Evolutionary conservation across 2,329 filamentous ascomycete genomes (phyloP), one percentile per base, ranked within the genome.

Genomic region (Pseudocercospora macadamiae): DNA sequence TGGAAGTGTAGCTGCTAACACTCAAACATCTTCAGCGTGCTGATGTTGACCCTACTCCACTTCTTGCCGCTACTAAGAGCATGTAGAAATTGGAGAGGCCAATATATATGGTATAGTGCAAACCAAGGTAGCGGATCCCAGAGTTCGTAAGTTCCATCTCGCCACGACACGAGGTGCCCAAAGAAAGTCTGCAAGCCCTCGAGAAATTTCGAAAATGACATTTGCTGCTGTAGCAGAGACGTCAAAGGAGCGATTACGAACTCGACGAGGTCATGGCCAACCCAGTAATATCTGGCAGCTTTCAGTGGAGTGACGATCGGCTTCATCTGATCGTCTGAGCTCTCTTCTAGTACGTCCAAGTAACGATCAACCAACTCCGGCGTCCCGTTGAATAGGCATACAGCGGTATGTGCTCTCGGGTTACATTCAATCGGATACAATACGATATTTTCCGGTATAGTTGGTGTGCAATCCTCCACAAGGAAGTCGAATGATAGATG

Each of bases 401-500:
- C 82, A 0, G 88, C 88, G 0, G 88, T 90, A 66, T 90, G 87
- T 0, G 84, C 85, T 12, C 88, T 77, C 0, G 88, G 88, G 56
- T 90, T 90, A 68, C 87, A 90, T 68, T 90, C 87, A 57, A 90
- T 90, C 0, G 87, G 86, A 63, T 85, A 87, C 1, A 90, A 70
- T 10, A 76, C 66, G 64, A 73, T 64, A 12, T 67, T 55, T 4
- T 62, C 62, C 4, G 66, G 60, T 36, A 71, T 63, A 6, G 51
- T 61, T 8, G 63, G 53, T 30, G 69, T 61, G 51, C 68, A 51
- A 56, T 72, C 64, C 48, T 84, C 80, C 2, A 89, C 82, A 64
- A 91, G 76, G 62, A 93, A 88, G 70, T 90, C 86, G 54, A 93
- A 87, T 16, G 83, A 87, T 28, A 92, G 71, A 69, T 93, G 90